phyloP scores from a whole-genome alignment of 1,284 basidiomycete genomes.

The Moesziomyces globuligerus region DNA sequence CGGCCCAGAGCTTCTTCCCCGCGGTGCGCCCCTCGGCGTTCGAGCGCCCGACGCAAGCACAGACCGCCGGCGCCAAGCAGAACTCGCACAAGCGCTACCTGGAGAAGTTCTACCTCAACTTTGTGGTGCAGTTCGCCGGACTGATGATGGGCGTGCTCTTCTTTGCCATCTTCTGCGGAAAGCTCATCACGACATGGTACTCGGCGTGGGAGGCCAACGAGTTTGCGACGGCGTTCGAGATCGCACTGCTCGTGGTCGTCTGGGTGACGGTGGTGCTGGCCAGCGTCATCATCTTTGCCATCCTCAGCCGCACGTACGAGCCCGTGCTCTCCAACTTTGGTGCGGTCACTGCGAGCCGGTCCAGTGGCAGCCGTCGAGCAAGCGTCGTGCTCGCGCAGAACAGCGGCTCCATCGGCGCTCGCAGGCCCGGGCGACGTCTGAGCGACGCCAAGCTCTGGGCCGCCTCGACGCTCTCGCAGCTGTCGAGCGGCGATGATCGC shows the following conservation, averaged over 20 bases:
- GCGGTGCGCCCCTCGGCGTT: conserved; percentile 25
- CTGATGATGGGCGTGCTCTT: conserved; percentile 24
- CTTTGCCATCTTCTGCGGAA: conserved; percentile 23
- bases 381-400: conserved; percentile 6
- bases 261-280: conserved; percentile 28
- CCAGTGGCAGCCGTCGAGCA: conserved; percentile 5
- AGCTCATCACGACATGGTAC: conserved; percentile 31
- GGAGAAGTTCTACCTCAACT: conserved; percentile 36
- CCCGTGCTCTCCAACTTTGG: conserved; percentile 24
- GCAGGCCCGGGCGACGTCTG: conserved; percentile 2
- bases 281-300: conserved; percentile 28
- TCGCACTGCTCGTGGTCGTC: conserved; percentile 16
- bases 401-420: not conserved
- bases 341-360: conserved; percentile 1
- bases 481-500: conserved; percentile 12
- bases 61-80: conserved; percentile 5
- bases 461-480: conserved; percentile 11
- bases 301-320: conserved; percentile 37
- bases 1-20: conserved; percentile 33
- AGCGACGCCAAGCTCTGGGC: conserved; percentile 21
- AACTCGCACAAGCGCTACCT: conserved; percentile 29
- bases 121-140: conserved; percentile 22
- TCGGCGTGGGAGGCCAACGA: conserved; percentile 30
- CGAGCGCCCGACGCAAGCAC: conserved; percentile 13
- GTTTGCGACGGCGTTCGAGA: conserved; percentile 5